phyloP scores from a whole-genome alignment of 345 rosid species.

The Populus pruinosa region DNA sequence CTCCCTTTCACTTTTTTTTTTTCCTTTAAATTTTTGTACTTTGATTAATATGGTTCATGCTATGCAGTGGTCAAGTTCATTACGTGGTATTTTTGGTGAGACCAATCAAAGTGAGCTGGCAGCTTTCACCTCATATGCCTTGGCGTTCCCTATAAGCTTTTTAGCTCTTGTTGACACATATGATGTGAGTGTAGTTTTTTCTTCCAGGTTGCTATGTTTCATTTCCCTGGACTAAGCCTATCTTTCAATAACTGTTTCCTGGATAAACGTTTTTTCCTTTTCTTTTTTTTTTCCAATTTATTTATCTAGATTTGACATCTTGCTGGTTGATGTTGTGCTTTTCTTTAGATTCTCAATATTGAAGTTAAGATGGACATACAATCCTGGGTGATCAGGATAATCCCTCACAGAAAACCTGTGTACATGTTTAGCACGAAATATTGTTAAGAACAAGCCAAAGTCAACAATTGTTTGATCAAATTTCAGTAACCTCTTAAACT shows the following conservation, averaged over 20 bases:
- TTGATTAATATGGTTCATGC: slow-evolving; percentile 19
- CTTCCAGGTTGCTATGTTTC: neutral
- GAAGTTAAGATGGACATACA: neutral
- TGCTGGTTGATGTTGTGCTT: neutral
- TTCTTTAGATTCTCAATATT: neutral
- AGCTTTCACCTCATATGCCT: slow-evolving; percentile 84
- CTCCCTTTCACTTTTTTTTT: neutral
- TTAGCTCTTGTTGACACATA: slow-evolving; percentile 93
- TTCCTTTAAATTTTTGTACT: neutral
- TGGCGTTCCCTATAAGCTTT: slow-evolving; percentile 82
- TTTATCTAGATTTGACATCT: neutral
- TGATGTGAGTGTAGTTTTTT: slow-evolving; percentile 54
- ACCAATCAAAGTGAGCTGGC: slow-evolving; percentile 95
- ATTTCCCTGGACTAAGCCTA: neutral
- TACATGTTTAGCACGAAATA: neutral
- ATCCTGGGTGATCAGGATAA: neutral
- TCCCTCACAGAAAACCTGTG: neutral
- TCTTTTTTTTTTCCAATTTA: neutral
- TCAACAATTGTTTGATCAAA: neutral
- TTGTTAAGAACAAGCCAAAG: neutral
- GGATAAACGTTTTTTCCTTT: neutral
- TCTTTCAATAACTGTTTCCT: neutral
- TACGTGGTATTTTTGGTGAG: slow-evolving; percentile 58
- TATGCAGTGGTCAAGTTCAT: slow-evolving; percentile 59
- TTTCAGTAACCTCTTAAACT: neutral